Conservation (phyloP, 768 basidiomycete genomes). For the Russula brevipes region DNA sequence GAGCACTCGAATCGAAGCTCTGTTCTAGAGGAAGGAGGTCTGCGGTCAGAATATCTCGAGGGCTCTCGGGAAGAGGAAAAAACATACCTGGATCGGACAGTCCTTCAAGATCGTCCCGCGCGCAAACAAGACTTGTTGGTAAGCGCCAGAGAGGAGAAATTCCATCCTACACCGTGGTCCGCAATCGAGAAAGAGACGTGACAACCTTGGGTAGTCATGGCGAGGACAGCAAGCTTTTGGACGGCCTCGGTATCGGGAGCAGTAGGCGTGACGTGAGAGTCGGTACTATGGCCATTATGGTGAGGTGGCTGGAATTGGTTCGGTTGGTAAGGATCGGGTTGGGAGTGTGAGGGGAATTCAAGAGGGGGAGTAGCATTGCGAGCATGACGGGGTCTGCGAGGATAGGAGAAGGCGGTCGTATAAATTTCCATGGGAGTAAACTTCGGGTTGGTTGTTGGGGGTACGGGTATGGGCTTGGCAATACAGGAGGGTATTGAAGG, state of each 20-base stretch:
- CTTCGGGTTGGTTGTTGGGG: constrained; percentile 26
- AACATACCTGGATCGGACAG: constrained; percentile 72
- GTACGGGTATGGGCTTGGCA: constrained; percentile 28
- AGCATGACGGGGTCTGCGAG: constrained; percentile 70
- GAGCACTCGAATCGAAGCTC: constrained; percentile 81
- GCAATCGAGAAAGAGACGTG: constrained; percentile 74
- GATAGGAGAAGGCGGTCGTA: constrained; percentile 90
- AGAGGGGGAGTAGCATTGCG: constrained; percentile 59
- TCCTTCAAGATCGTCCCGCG: constrained; percentile 87
- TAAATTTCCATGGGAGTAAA: constrained; percentile 79
- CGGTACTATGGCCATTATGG: constrained; percentile 29
- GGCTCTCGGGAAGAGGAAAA: constrained; percentile 14
- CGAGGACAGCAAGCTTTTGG: constrained; percentile 70
- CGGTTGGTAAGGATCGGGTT: constrained; percentile 39
- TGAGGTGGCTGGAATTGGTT: constrained; percentile 35
- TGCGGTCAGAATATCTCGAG: constrained; percentile 24
- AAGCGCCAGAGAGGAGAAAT: constrained; percentile 88
- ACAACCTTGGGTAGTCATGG: constrained; percentile 76
- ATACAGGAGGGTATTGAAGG: constrained; percentile 25
- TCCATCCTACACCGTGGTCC: constrained; percentile 73
- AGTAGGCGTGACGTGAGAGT: constrained; percentile 32
- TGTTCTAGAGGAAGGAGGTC: constrained; percentile 48
- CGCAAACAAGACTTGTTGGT: constrained; percentile 89
- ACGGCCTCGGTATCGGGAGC: constrained; percentile 66
- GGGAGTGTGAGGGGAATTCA: constrained; percentile 49